phyloP scores from a whole-genome alignment of 805 yeast genomes.

The Metschnikowia dekortorum region DNA sequence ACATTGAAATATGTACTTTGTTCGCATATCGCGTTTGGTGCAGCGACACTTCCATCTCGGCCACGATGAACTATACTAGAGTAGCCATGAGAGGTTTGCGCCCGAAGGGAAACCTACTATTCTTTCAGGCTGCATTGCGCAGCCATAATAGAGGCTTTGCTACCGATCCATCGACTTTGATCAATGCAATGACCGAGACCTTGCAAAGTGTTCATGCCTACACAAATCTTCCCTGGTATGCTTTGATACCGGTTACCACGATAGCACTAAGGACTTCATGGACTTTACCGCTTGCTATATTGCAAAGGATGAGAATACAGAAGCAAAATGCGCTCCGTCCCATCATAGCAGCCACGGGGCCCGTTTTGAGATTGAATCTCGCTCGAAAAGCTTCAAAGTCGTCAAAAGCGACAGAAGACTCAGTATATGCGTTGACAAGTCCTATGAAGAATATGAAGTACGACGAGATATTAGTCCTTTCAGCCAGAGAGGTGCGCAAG shows the following conservation, averaged over 20 bases:
- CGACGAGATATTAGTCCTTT: constrained; percentile 71
- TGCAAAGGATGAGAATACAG: constrained; percentile 64
- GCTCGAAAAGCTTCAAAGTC: constrained; percentile 45
- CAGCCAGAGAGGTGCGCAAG: constrained; percentile 73
- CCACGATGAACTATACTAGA: background rate
- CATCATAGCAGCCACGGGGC: constrained; percentile 66
- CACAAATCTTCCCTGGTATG: constrained; percentile 80
- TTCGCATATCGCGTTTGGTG: background rate
- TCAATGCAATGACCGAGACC: constrained; percentile 31
- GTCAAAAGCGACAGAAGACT: constrained; percentile 17
- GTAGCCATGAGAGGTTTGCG: background rate
- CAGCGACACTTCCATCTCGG: background rate
- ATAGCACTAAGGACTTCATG: constrained; percentile 56
- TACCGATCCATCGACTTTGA: constrained; percentile 29
- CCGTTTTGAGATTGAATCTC: constrained; percentile 58
- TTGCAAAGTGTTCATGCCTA: constrained; percentile 47
- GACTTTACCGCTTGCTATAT: constrained; percentile 75
- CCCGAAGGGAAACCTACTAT: background rate
- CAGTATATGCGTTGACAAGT: constrained; percentile 21
- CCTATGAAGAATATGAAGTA: constrained; percentile 51
- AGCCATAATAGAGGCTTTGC: constrained; percentile 19
- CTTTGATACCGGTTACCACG: constrained; percentile 70
- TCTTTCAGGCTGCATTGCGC: no score
- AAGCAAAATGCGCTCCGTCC: constrained; percentile 73
- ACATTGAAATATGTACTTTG: background rate